Evolutionary conservation across 139 green algal genomes (phyloP), one percentile per base, ranked within the genome.

Genomic region (Volvox africanus): DNA sequence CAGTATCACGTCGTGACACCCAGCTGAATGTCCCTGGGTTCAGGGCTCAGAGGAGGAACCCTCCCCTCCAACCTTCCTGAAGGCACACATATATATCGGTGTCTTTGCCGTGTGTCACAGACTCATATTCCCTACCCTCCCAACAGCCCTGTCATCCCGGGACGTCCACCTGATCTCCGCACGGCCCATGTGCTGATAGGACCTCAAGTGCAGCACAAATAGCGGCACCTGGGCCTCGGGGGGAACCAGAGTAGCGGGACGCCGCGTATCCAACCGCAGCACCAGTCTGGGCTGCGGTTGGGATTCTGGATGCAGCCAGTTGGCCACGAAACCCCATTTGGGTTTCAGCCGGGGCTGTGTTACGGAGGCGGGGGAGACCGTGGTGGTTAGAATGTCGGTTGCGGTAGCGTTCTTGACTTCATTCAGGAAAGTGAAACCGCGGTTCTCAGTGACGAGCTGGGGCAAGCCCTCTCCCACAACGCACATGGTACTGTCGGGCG

Each of bases 161-260:
- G n/a, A n/a, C n/a, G n/a, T n/a, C 44, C 32, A 81, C 75, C 85
- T 80, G 44, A 93, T 88, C 37, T 65, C 87, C 18, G 91, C 91
- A 22, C 73, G 76, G 82, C 91, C 91, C 91, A 93, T 93, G 76
- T 86, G n/a, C 24, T 91, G 30, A 67, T 93, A 93, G 62, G 68
- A 88, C 62, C 91, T 88, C 33, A 93, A 68, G 67, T 93, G 89
- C 19, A 80, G 87, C 30, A 93, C 68, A 80, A 89, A 92, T 67
- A 93, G 79, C 33, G 88, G 91, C 75, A 92, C 91, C 14, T 12
- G 14, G 14, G 36, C 78, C 78, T 44, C 37, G 12, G 13, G 80
- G 55, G 21, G 55, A 30, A 44, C 14, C 55, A 73, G 80, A 26
- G 80, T 6, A 6, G 55, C 12, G 1, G 80, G 37, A 24, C 80